phyloP scores from a whole-genome alignment of 352 stramenopile species.

The Pythium brachiatum region DNA sequence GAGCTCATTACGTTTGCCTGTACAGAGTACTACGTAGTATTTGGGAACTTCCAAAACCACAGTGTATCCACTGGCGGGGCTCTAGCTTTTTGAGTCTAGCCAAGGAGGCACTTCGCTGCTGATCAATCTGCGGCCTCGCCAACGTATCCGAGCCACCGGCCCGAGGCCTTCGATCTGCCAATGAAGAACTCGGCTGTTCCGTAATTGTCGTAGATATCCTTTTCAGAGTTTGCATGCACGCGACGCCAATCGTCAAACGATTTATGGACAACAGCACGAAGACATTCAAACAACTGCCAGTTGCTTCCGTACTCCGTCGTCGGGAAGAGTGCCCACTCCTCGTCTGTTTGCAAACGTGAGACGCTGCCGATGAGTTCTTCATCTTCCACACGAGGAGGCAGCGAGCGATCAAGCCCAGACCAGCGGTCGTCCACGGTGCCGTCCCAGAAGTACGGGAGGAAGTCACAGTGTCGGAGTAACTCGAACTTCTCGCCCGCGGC shows the following conservation, averaged over 20 bases:
- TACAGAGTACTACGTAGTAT: too few relatives aligned
- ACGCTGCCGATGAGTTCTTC: background rate
- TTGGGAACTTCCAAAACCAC: too few relatives aligned
- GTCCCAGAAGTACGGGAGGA: background rate
- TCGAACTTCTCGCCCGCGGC: background rate
- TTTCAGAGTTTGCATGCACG: background rate
- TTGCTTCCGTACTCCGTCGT: background rate
- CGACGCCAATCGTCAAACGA: slow-evolving; percentile 11
- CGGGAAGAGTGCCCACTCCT: background rate
- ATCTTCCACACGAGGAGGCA: background rate
- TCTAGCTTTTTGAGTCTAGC: too few relatives aligned
- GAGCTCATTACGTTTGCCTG: too few relatives aligned
- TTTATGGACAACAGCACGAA: slow-evolving; percentile 6
- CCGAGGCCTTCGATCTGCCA: slow-evolving; percentile 1
- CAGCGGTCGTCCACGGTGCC: background rate
- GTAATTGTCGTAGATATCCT: background rate
- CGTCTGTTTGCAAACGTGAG: background rate
- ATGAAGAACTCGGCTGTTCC: background rate
- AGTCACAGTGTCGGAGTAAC: background rate
- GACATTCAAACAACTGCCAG: background rate
- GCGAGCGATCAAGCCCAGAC: background rate
- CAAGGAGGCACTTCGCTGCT: too few relatives aligned
- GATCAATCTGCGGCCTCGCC: too few relatives aligned
- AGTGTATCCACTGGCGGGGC: too few relatives aligned
- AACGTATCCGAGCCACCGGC: slow-evolving; percentile 12